These are phyloP conservation scores for Tetragonia tetragonoides DNA, from an alignment of 148 eudicot species.

Conservation along the genomic window DNA sequence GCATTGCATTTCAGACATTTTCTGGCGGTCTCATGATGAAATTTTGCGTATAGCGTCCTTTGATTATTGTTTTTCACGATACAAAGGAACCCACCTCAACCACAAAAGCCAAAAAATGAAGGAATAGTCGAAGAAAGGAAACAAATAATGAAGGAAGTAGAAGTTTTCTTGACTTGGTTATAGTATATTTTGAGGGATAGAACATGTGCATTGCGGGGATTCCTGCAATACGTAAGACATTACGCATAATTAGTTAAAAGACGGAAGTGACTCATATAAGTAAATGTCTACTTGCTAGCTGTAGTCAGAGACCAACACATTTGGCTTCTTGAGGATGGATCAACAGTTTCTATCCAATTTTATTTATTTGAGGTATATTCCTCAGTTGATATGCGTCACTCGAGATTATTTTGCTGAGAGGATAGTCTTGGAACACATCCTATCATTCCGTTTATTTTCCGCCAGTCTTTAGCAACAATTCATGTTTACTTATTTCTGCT, in stretches of 20 bases:
- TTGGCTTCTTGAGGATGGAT: too few relatives aligned
- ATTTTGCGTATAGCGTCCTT: background rate
- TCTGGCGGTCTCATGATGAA: background rate
- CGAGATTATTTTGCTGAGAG: too few relatives aligned
- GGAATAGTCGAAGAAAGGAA: too few relatives aligned
- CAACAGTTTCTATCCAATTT: too few relatives aligned
- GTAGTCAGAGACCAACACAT: too few relatives aligned
- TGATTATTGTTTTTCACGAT: background rate
- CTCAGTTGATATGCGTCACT: too few relatives aligned
- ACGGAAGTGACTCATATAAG: background rate
- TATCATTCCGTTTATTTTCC: too few relatives aligned
- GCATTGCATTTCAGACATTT: conserved; percentile 3
- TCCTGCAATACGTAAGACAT: background rate
- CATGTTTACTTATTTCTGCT: too few relatives aligned
- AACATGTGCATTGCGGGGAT: background rate
- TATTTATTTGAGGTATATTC: too few relatives aligned
- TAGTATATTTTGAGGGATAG: background rate
- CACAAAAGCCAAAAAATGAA: background rate
- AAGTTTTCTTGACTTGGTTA: background rate
- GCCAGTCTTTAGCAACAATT: too few relatives aligned
- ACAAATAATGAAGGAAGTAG: background rate
- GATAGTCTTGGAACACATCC: too few relatives aligned
- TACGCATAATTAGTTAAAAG: background rate
- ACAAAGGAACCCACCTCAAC: background rate
- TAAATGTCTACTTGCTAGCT: too few relatives aligned